Evolutionary conservation across 192 early-diverging fungal genomes (phyloP), one percentile per base, ranked within the genome.

Genomic region (Gamsiella multidivaricata): DNA sequence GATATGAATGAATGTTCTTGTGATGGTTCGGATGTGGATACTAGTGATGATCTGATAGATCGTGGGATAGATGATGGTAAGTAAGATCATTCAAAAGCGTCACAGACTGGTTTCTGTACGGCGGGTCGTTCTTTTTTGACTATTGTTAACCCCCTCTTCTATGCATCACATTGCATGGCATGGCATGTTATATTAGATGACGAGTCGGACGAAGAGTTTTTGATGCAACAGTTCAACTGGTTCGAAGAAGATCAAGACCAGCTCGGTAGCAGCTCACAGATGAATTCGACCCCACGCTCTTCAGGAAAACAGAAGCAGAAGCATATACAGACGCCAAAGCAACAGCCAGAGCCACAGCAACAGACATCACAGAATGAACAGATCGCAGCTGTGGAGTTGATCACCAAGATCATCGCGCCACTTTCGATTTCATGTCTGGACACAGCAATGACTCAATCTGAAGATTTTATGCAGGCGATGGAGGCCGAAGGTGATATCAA

Each of bases 161-260:
- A 49, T 29, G 39, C 39, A 41, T 14, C 39, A 14, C 39, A 10
- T 10, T 41, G 39, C 39, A 41, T 39, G 20, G 9, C 25, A 3
- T 55, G 12, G 12, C 34, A 29, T 20, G 2, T n/a, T 50, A 18
- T 52, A 20, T 25, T 75, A 69, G 74, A 78, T 26, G 74, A 76
- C 33, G 79, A 74, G 23, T 73, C 79, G 17, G 79, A 72, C 7
- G 70, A 72, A 31, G 79, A 80, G 39, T 61, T 69, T 33, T 57
- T 80, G 70, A 80, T 80, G 79, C 70, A 80, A 25, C 69, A 70
- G 17, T 80, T 80, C 42, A 47, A 80, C 47, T 80, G 79, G 79
- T 73, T 73, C 59, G 79, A 80, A 54, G 79, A 80, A 45, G 79
- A 80, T 8, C 55, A 72, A 8, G 61, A 62, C 1, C 70, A 55